Evolutionary conservation across 2,329 filamentous ascomycete genomes (phyloP).

Genomic region (Dactylellina haptotyla): DNA sequence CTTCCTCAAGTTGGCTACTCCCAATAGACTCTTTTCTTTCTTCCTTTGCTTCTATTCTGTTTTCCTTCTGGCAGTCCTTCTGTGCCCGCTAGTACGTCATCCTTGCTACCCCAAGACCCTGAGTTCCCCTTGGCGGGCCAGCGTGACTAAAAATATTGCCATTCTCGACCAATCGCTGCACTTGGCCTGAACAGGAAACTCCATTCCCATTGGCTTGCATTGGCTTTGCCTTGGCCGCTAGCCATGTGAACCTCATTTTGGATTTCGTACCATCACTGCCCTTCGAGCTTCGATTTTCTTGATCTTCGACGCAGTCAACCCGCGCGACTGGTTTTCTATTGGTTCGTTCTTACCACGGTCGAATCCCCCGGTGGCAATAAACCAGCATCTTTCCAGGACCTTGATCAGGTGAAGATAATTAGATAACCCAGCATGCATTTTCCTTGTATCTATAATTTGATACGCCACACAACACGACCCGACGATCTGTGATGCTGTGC

Average conservation of each 20-base stretch:
- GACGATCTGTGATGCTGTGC: background rate
- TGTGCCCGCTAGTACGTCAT: no score
- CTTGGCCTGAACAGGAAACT: slow-evolving; percentile 2
- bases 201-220: slow-evolving; percentile 4
- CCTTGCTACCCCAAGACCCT: slow-evolving; percentile 21
- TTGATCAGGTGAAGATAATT: background rate
- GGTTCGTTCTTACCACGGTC: background rate
- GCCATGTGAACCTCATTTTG: no score
- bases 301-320: no score
- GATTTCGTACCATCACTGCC: background rate
- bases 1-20: no score
- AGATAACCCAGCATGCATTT: no score
- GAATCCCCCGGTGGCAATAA: no score
- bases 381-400: no score
- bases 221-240: no score
- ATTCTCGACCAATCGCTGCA: slow-evolving; percentile 14
- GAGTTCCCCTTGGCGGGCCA: slow-evolving; percentile 29
- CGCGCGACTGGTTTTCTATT: no score
- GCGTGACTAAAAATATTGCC: slow-evolving; percentile 43
- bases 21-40: background rate
- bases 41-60: background rate
- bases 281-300: slow-evolving; percentile 5
- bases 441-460: no score
- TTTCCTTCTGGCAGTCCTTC: background rate
- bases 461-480: background rate